Conservation (phyloP, 208 protist species). For the Leishmania gerbilli region DNA sequence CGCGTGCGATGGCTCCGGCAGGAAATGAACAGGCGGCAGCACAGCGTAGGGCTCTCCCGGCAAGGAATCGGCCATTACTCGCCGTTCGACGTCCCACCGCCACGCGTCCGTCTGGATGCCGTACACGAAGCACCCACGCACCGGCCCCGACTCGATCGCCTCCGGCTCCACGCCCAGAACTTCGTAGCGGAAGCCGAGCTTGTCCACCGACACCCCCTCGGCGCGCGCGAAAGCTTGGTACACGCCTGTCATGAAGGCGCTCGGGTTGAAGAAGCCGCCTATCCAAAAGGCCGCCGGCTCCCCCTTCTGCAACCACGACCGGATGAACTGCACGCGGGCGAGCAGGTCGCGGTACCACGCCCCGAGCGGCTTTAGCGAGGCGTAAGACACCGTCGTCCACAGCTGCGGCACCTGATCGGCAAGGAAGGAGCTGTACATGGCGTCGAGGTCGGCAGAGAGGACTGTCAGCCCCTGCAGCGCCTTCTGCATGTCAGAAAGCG, state of each 20-base stretch:
- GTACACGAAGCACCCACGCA: constrained; percentile 96
- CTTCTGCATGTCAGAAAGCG: constrained; percentile 93
- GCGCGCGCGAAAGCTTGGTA: constrained; percentile 96
- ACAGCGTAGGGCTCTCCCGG: constrained; percentile 87
- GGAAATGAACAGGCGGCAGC: constrained; percentile 95
- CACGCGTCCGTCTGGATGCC: constrained; percentile 97
- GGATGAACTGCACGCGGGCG: constrained; percentile 93
- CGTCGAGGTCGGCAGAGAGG: constrained; percentile 95
- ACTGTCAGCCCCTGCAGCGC: constrained; percentile 97
- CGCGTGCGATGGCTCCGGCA: constrained; percentile 93
- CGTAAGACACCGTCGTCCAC: constrained; percentile 94
- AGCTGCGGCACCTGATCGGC: constrained; percentile 94
- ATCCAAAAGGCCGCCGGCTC: constrained; percentile 95
- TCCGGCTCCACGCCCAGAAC: constrained; percentile 68
- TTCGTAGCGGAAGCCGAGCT: constrained; percentile 93
- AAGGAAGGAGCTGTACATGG: constrained; percentile 96
- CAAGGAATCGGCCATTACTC: constrained; percentile 88
- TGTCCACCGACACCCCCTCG: constrained; percentile 96
- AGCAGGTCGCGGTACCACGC: constrained; percentile 97
- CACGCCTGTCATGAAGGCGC: constrained; percentile 98
- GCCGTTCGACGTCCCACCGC: constrained; percentile 88
- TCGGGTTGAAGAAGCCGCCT: constrained; percentile 98
- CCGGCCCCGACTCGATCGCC: constrained; percentile 61
- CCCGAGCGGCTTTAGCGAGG: constrained; percentile 96
- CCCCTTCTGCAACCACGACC: constrained; percentile 93